Percentiles rank a stretch among this genome's conserved stretches.
These are phyloP conservation scores for Diaporthe citrichinensis DNA, from an alignment of 2,329 filamentous ascomycete genomes.

Conservation along the genomic window DNA sequence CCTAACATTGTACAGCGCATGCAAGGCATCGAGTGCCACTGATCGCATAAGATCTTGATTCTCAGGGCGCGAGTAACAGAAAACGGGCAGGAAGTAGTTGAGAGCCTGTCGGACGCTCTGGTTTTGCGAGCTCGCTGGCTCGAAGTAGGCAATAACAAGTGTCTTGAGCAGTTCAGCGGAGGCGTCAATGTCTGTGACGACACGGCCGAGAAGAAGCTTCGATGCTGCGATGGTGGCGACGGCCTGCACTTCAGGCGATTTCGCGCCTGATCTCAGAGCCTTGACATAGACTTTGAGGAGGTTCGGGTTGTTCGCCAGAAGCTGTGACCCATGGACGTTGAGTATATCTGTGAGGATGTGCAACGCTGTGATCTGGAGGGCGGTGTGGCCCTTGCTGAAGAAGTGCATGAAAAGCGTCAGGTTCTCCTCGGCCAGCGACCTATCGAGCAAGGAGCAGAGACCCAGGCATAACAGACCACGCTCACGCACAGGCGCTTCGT, in stretches of 20 bases:
- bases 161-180: constrained; percentile 85
- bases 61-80: constrained; percentile 86
- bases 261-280: constrained; percentile 80
- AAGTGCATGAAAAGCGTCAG: constrained; percentile 95
- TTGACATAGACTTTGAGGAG: constrained; percentile 90
- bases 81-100: constrained; percentile 95
- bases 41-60: constrained; percentile 87
- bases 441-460: constrained; percentile 90
- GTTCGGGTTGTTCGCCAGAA: constrained; percentile 76
- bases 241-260: constrained; percentile 81
- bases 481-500: constrained; percentile 93
- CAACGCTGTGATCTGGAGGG: constrained; percentile 88
- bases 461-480: constrained; percentile 90
- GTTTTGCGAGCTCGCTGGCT: constrained; percentile 84
- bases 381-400: constrained; percentile 92
- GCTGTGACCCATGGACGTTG: constrained; percentile 86
- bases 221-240: constrained; percentile 85
- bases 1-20: constrained; percentile 79
- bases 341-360: constrained; percentile 95
- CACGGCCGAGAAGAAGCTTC: constrained; percentile 86
- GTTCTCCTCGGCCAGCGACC: constrained; percentile 92
- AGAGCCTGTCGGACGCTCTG: constrained; percentile 87
- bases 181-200: constrained; percentile 78
- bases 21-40: constrained; percentile 81
- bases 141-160: constrained; percentile 89